Conservation (phyloP, 2,329 filamentous ascomycete genomes). For the Aspergillus caelatus region DNA sequence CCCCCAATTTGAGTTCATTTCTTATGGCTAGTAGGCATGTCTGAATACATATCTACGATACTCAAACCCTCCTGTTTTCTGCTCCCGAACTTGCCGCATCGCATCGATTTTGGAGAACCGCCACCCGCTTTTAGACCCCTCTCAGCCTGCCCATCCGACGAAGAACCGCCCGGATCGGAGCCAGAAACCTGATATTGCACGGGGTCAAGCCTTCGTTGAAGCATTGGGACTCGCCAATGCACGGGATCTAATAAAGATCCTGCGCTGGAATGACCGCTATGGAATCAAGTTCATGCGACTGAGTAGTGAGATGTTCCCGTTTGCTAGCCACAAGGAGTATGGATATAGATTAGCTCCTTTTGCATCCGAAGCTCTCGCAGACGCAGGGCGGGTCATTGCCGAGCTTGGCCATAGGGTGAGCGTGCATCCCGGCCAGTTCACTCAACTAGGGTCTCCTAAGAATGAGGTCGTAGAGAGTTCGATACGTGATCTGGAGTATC, state of each 20-base stretch:
- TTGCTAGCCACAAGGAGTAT: slow-evolving; percentile 84
- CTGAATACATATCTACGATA: slow-evolving; percentile 87
- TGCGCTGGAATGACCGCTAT: slow-evolving; percentile 90
- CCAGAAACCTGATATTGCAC: slow-evolving; percentile 65
- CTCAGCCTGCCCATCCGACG: slow-evolving; percentile 74
- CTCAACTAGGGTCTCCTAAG: slow-evolving; percentile 83
- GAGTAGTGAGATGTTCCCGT: slow-evolving; percentile 96
- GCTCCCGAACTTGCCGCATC: slow-evolving; percentile 88
- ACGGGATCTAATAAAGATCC: slow-evolving; percentile 79
- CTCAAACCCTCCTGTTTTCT: slow-evolving; percentile 82
- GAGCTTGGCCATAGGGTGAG: slow-evolving; percentile 83
- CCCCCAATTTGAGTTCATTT: not conserved
- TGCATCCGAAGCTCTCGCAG: slow-evolving; percentile 73
- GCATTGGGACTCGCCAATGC: slow-evolving; percentile 79
- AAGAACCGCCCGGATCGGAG: slow-evolving; percentile 84
- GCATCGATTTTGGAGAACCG: slow-evolving; percentile 87
- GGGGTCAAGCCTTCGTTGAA: slow-evolving; percentile 75
- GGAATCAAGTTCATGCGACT: slow-evolving; percentile 90
- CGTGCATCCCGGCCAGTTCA: slow-evolving; percentile 90
- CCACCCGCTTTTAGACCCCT: slow-evolving; percentile 75
- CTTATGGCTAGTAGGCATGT: slow-evolving; percentile 64
- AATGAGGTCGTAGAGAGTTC: slow-evolving; percentile 75
- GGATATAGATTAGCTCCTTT: slow-evolving; percentile 86
- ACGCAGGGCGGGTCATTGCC: slow-evolving; percentile 75
- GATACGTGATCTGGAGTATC: slow-evolving; percentile 82